Evolutionary conservation across 306 rosid species (phyloP), one percentile per base, ranked within the genome.

Genomic region (Vicia sativa): DNA sequence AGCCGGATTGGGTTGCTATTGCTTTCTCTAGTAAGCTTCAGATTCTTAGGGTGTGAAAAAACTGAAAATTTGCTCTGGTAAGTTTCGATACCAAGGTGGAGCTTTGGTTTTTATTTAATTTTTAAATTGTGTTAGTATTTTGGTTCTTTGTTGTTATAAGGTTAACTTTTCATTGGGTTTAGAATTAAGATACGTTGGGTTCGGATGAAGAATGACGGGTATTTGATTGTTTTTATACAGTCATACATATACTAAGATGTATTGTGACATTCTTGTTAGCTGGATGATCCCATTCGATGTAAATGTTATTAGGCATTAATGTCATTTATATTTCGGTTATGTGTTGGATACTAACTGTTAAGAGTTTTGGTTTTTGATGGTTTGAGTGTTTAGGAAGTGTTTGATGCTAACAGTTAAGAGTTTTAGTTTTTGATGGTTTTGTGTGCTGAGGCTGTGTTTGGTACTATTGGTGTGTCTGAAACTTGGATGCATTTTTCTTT

Each of bases 1-100:
- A 93, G 84, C 97, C 99, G 1, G 97, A 93, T 67, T 93, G 99
- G 99, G 99, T 93, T 16, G 99, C 99, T 28, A 86, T 93, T 78
- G 97, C 97, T 52, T 93, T 93, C 81, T 83, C 99, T 31, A 66
- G 84, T 52, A 93, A 90, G 87, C 99, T 93, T 77, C 99, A 93
- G 95, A 93, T 93, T 76, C 84, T 93, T 38, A 88, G 99, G 86
- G 99, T 93, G 11, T 93, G 87, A 87, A 4, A 12, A 6, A 5
- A 11, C 1, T n/a, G 35, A 3, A 43, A n/a, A 38, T 14, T 49
- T 37, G 13, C 11, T 62, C 10, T 23, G 15, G 29, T 44, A 37
- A 18, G 62, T 63, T 49, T 56, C 61, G 50, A 26, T 1, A 19
- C 41, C 9, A 50, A 49, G 34, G 28, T 48, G 71, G 23, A 21